Evolutionary conservation across 805 yeast genomes (phyloP), one percentile per base, ranked within the genome.

Genomic region (Kuraishia piskuri): DNA sequence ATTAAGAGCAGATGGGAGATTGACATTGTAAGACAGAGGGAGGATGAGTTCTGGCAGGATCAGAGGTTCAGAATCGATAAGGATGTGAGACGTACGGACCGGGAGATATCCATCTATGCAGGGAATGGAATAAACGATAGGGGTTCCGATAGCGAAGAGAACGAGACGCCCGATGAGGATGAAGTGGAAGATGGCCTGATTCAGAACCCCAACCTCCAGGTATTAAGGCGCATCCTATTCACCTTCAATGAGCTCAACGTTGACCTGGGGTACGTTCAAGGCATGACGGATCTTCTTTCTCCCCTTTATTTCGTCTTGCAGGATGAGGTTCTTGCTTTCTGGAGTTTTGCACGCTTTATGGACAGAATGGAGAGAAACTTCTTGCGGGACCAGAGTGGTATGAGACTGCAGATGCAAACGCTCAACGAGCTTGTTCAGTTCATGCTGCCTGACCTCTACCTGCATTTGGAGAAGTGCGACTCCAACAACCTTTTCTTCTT

Each of bases 341-440:
- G 97, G 95, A 84, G 90, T 8, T 92, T 94, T 71, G 76, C 80
- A 2, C 80, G 83, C 45, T 88, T 89, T 59, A 92, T 94, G 98
- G 90, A 88, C 51, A 74, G 94, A 53, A 90, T 92, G 97, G 97
- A 92, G 67, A 77, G 97, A 52, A 94, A 94, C 67, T 94, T 91
- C 65, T 72, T 92, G 25, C 80, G 95, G 50, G 96, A 90, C 67
- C 96, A 94, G 66, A 80, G 89, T 46, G 99, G 99, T 0, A 94
- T 94, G 86, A 86, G 89, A 62, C 79, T 79, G 50, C 98, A 92
- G 70, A 84, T 94, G 87, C 71, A 80, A 17, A 82, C 92, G 0
- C 72, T 94, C 58, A 90, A 88, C 58, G 92, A 90, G 56, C 71
- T 94, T 45, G 86, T 88, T n/a, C 95, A 88, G 59, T 82, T 94